Evolutionary conservation across 768 basidiomycete species (phyloP).

Genomic region (Erythrobasidium yunnanense): DNA sequence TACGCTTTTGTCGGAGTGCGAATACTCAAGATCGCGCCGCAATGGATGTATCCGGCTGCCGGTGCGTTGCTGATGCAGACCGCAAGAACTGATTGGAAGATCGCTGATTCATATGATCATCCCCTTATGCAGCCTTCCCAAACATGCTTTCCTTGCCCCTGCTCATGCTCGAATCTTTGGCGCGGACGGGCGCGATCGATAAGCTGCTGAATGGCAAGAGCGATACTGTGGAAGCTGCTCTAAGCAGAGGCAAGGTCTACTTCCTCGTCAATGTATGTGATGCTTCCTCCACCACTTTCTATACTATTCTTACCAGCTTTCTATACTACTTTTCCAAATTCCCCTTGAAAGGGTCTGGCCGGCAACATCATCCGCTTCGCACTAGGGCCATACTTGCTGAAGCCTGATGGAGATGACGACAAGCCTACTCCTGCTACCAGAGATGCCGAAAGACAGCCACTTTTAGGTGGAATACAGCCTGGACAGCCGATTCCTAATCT

Average conservation of each 20-base stretch:
- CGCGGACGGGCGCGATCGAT: slow-evolving; percentile 17
- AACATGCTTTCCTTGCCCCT: slow-evolving; percentile 24
- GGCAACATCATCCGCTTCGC: slow-evolving; percentile 25
- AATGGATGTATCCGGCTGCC: too few species aligned
- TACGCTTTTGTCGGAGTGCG: slow-evolving; percentile 16
- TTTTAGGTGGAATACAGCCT: not conserved
- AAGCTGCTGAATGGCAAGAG: not conserved
- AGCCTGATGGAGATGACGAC: not conserved
- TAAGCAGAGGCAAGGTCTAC: slow-evolving; percentile 8
- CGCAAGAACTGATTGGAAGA: too few species aligned
- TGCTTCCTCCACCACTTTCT: not conserved
- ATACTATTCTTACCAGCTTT: not conserved
- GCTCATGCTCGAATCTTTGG: slow-evolving; percentile 7
- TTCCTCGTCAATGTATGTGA: slow-evolving; percentile 16
- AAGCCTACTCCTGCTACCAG: not conserved
- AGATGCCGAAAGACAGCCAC: not conserved
- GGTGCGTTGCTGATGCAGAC: too few species aligned
- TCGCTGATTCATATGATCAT: slow-evolving; percentile 7
- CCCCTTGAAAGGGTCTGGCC: not conserved
- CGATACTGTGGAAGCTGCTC: slow-evolving; percentile 19
- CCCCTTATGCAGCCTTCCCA: slow-evolving; percentile 4
- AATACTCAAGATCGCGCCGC: too few species aligned
- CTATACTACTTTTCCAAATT: not conserved
- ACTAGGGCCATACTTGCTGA: slow-evolving; percentile 14
- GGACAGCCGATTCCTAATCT: not conserved